These are phyloP conservation scores for Ogataea paradorogensis DNA, from an alignment of 805 yeast genomes.

Conservation along the genomic window DNA sequence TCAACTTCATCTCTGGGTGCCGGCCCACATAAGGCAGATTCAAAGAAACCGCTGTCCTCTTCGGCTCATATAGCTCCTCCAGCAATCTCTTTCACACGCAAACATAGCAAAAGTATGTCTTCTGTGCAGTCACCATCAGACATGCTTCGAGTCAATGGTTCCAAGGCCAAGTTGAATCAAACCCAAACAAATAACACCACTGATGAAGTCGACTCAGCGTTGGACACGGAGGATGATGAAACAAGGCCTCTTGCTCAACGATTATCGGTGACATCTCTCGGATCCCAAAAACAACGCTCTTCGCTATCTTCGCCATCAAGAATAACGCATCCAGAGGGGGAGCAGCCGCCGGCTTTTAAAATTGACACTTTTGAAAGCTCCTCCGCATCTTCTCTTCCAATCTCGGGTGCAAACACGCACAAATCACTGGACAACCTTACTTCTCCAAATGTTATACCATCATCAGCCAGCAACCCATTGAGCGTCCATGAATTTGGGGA, in stretches of 20 bases:
- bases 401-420: not conserved
- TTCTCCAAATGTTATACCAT: slow-evolving; percentile 17
- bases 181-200: slow-evolving; percentile 12
- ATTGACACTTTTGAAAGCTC: slow-evolving; percentile 8
- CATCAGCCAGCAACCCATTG: slow-evolving; percentile 15
- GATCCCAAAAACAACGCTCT: slow-evolving; percentile 4
- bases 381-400: not conserved
- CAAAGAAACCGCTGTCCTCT: slow-evolving; percentile 5
- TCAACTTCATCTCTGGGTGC: too few relatives aligned
- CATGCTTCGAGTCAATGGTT: slow-evolving; percentile 31
- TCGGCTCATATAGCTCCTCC: slow-evolving; percentile 17
- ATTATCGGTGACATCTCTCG: slow-evolving; percentile 6
- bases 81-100: slow-evolving; percentile 21
- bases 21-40: not conserved
- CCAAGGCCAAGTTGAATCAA: slow-evolving; percentile 10
- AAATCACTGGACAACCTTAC: slow-evolving; percentile 16
- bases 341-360: slow-evolving; percentile 15
- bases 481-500: slow-evolving; percentile 6
- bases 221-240: slow-evolving; percentile 25
- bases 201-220: slow-evolving; percentile 27
- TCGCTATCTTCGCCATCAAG: slow-evolving; percentile 9
- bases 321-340: not conserved
- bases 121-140: slow-evolving; percentile 44
- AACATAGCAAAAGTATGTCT: slow-evolving; percentile 43
- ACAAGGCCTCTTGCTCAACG: slow-evolving; percentile 10